Evolutionary conservation across 768 basidiomycete species (phyloP).

Genomic region (Royoungia palumana): DNA sequence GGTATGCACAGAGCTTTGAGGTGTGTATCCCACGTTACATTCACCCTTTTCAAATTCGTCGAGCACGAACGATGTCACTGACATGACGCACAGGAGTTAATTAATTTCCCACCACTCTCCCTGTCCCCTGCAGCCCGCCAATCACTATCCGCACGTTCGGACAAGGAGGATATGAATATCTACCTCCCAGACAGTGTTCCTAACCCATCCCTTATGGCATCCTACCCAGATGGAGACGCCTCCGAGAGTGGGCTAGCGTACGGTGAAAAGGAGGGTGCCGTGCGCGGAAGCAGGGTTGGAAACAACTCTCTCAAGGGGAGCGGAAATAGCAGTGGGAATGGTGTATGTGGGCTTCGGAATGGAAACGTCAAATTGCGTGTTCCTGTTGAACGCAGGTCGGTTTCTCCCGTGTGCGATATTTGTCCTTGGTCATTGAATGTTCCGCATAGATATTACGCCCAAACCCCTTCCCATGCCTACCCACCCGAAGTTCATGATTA

Average conservation of each 20-base stretch:
- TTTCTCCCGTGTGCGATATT: slow-evolving; percentile 2
- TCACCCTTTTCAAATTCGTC: background rate
- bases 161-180: slow-evolving; percentile 30
- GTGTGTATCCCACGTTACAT: slow-evolving; percentile 40
- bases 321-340: slow-evolving; percentile 27
- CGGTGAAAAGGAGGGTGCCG: slow-evolving; percentile 5
- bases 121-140: slow-evolving; percentile 67
- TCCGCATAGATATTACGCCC: slow-evolving; percentile 74
- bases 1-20: slow-evolving; percentile 99
- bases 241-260: slow-evolving; percentile 11
- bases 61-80: background rate
- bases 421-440: background rate
- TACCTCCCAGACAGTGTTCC: slow-evolving; percentile 69
- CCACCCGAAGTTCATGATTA: slow-evolving; percentile 94
- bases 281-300: slow-evolving; percentile 9
- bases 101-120: slow-evolving; percentile 76
- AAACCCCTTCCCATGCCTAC: slow-evolving; percentile 65
- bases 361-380: slow-evolving; percentile 68
- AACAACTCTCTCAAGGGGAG: slow-evolving; percentile 15
- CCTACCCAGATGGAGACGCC: slow-evolving; percentile 33
- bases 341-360: slow-evolving; percentile 37
- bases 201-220: slow-evolving; percentile 64
- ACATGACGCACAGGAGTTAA: slow-evolving; percentile 64
- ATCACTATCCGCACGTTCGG: slow-evolving; percentile 52
- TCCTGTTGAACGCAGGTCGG: slow-evolving; percentile 79